These are phyloP conservation scores for Ascochyta pisi DNA, from an alignment of 2,329 filamentous ascomycete genomes.

Conservation along the genomic window DNA sequence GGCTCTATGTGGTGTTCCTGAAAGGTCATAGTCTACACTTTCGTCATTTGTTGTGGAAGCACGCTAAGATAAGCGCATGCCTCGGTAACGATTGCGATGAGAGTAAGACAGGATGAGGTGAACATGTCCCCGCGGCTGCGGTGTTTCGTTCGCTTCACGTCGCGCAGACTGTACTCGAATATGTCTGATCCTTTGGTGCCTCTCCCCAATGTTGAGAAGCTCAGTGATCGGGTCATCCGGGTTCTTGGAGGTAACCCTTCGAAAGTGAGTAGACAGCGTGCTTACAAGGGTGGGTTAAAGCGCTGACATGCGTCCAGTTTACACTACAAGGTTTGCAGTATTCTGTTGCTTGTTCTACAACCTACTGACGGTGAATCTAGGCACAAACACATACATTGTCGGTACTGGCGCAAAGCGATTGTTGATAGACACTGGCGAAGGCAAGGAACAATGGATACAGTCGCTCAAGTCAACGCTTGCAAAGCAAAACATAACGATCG, in stretches of 20 bases:
- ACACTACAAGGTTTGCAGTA: conserved; percentile 64
- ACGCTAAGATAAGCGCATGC: conserved; percentile 20
- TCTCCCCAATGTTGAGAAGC: conserved; percentile 76
- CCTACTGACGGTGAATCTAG: conserved; percentile 49
- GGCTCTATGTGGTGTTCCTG: conserved; percentile 21
- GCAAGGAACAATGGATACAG: conserved; percentile 73
- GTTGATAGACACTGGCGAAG: conserved; percentile 90
- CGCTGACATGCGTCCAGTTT: conserved; percentile 54
- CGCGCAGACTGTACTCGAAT: conserved; percentile 39
- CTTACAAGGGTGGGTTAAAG: not conserved
- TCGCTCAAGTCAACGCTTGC: conserved; percentile 69
- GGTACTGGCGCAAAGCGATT: conserved; percentile 76
- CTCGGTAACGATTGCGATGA: conserved; percentile 27
- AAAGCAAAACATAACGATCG: conserved; percentile 72
- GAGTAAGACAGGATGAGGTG: conserved; percentile 11
- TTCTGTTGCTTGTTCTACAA: not conserved
- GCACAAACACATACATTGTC: conserved; percentile 94
- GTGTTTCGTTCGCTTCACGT: conserved; percentile 27
- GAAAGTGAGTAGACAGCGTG: conserved; percentile 62
- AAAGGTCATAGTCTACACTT: conserved; percentile 29
- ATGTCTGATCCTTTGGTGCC: conserved; percentile 69
- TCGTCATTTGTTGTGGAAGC: conserved; percentile 12
- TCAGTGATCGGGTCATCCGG: conserved; percentile 79
- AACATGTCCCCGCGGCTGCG: conserved; percentile 36
- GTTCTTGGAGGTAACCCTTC: conserved; percentile 90